phyloP scores from a whole-genome alignment of 176 grass and related monocot genomes.

The Bothriochloa decipiens region DNA sequence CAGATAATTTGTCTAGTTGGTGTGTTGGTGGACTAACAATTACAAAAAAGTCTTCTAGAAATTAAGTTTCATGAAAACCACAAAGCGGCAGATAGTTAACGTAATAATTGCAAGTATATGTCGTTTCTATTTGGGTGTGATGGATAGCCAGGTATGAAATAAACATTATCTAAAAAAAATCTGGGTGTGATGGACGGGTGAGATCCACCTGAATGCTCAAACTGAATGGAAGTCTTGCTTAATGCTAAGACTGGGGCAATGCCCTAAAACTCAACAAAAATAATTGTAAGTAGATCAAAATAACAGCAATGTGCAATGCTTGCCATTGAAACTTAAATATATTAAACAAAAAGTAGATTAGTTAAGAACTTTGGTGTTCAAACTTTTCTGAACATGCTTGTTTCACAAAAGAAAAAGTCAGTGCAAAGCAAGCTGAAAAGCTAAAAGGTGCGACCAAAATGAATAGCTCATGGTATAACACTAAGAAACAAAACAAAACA shows the following conservation, averaged over 20 bases:
- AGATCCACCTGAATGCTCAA: too few species aligned
- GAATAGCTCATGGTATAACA: constrained; percentile 9
- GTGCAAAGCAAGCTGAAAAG: neutral
- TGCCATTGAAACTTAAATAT: neutral
- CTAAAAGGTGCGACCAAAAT: neutral
- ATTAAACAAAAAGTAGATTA: constrained; percentile 9
- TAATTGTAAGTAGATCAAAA: neutral
- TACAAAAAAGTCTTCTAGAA: neutral
- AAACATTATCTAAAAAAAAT: too few species aligned
- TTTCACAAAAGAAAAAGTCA: neutral
- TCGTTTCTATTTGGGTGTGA: too few species aligned
- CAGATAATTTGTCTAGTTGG: too few species aligned
- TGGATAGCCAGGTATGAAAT: too few species aligned
- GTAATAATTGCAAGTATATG: neutral
- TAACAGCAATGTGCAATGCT: neutral
- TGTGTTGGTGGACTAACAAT: neutral
- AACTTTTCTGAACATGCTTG: neutral
- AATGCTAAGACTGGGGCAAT: too few species aligned
- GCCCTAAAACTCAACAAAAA: too few species aligned
- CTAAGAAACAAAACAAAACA: constrained; percentile 15
- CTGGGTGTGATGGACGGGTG: too few species aligned
- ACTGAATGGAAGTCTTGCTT: too few species aligned
- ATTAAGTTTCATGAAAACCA: neutral
- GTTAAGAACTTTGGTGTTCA: neutral
- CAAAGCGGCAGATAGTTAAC: neutral